Evolutionary conservation across 1,139 yeast genomes (phyloP).

Genomic region (Pichia sp.): DNA sequence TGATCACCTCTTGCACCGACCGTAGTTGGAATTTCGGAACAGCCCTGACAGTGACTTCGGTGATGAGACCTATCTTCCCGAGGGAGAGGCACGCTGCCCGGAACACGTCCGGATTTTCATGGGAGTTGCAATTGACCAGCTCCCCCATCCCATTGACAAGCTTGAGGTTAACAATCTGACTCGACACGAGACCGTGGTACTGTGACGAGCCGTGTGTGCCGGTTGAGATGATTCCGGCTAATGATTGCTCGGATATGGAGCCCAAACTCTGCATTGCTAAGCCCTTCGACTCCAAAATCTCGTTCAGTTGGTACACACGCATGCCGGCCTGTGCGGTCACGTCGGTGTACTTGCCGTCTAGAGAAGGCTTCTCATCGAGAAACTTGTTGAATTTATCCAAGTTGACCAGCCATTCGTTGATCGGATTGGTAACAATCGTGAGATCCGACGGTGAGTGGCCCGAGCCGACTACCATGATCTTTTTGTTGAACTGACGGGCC

Average conservation of each 20-base stretch:
- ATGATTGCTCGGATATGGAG: constrained; percentile 87
- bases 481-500: constrained; percentile 58
- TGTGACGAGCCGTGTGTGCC: constrained; percentile 97
- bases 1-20: constrained; percentile 76
- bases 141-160: constrained; percentile 74
- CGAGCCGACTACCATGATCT: constrained; percentile 84
- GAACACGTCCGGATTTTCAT: constrained; percentile 65
- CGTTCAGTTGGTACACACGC: constrained; percentile 74
- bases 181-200: constrained; percentile 84
- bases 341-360: constrained; percentile 69
- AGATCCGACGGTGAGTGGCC: constrained; percentile 94
- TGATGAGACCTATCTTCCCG: constrained; percentile 89
- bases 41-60: constrained; percentile 80
- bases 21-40: constrained; percentile 80
- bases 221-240: constrained; percentile 92
- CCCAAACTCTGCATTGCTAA: constrained; percentile 90
- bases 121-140: constrained; percentile 63
- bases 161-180: constrained; percentile 76
- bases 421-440: constrained; percentile 58
- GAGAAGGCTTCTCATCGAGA: constrained; percentile 38
- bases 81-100: constrained; percentile 81
- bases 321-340: constrained; percentile 92
- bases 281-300: constrained; percentile 55
- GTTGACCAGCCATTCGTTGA: constrained; percentile 78
- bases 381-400: constrained; percentile 69